A percentile compares a stretch with the other conserved stretches of the same genome.
phyloP scores from a whole-genome alignment of 345 rosid species.

The Populus alba region DNA sequence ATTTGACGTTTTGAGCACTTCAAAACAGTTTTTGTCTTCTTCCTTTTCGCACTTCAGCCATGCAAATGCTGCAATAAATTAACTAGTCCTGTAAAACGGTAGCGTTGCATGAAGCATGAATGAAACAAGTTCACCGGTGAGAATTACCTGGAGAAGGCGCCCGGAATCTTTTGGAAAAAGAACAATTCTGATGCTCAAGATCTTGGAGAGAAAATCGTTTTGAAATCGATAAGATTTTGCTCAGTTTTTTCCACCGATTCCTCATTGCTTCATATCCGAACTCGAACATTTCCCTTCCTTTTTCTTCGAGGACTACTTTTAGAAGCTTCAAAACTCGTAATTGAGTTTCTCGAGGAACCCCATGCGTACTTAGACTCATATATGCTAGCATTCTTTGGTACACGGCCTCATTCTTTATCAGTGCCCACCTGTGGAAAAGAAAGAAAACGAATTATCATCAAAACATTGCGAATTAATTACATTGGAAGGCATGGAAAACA shows the following conservation, averaged over 20 bases:
- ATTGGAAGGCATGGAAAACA: too few species aligned
- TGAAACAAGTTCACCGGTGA: too few species aligned
- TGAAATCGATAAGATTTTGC: constrained; percentile 32
- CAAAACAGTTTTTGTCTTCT: constrained; percentile 47
- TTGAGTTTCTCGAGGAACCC: constrained; percentile 58
- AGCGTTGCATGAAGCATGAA: too few species aligned
- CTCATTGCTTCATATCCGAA: constrained; percentile 52
- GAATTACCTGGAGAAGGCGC: constrained; percentile 43
- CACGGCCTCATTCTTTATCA: constrained; percentile 52
- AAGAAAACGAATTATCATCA: too few species aligned
- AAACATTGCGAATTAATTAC: too few species aligned
- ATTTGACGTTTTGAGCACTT: constrained; percentile 40
- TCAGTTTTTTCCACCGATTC: constrained; percentile 42
- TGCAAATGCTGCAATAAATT: constrained; percentile 49
- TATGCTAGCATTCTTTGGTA: constrained; percentile 37
- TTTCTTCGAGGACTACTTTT: constrained; percentile 35
- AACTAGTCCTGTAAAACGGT: background rate
- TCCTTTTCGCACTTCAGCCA: constrained; percentile 63
- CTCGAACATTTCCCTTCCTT: constrained; percentile 36
- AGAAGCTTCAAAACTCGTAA: constrained; percentile 49
- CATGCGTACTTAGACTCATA: constrained; percentile 34
- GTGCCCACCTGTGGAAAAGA: constrained; percentile 46
- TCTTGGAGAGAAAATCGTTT: constrained; percentile 47
- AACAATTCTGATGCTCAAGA: constrained; percentile 42
- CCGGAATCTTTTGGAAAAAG: constrained; percentile 31